A percentile compares a stretch with the other conserved stretches of the same genome.
Evolutionary conservation across 208 protist species (phyloP).

Genomic region (Wallacemonas sp.): DNA sequence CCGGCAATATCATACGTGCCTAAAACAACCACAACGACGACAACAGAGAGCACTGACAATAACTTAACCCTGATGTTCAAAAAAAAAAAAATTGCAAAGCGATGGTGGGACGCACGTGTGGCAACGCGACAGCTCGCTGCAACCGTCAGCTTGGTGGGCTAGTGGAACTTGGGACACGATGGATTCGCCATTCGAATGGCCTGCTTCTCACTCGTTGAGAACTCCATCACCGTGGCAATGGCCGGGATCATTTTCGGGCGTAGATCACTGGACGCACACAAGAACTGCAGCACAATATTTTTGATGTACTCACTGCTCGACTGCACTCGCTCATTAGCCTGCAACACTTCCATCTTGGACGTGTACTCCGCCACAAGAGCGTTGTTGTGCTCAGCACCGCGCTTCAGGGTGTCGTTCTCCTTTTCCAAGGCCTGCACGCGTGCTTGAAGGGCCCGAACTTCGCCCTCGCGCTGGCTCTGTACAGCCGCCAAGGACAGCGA

Average conservation of each 20-base stretch:
- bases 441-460: conserved; percentile 25
- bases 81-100: too few relatives aligned
- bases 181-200: conserved; percentile 64
- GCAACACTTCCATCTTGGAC: conserved; percentile 57
- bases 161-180: conserved; percentile 71
- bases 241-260: conserved; percentile 86
- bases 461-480: conserved; percentile 38
- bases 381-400: conserved; percentile 67
- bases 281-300: conserved; percentile 81
- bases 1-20: too few relatives aligned
- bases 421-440: conserved; percentile 37
- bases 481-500: conserved; percentile 42
- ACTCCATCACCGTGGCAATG: conserved; percentile 85
- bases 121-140: too few relatives aligned
- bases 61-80: too few relatives aligned
- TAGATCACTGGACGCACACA: conserved; percentile 62
- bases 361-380: conserved; percentile 63
- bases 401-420: conserved; percentile 56
- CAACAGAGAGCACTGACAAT: too few relatives aligned
- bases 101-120: too few relatives aligned
- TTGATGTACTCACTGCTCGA: conserved; percentile 76
- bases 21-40: too few relatives aligned
- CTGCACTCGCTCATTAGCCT: conserved; percentile 67
- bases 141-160: too few relatives aligned
- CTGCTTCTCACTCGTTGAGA: conserved; percentile 76